Base-by-base conservation (phyloP, 768 basidiomycete species). In the Tricholoma matsutake region DNA sequence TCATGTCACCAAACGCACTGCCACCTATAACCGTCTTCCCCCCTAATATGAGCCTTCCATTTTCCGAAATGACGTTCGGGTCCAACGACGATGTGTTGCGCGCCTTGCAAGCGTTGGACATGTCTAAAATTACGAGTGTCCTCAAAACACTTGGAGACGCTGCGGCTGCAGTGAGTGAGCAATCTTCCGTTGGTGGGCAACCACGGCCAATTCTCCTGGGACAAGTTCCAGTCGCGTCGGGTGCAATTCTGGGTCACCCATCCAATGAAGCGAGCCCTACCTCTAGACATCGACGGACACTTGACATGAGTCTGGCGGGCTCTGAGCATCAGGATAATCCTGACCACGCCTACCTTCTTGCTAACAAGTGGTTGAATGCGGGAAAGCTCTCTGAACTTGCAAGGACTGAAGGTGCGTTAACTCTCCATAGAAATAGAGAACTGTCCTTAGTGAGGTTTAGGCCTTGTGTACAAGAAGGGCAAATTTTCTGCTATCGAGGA, bases 391-490 rank as follows among this genome's bases (percentile, higher is more conserved):
- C 84, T 4, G 86, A 90, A 64, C 75, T 92, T 65, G 89, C 86
- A 13, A 80, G 79, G 69, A 83, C 79, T 25, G 81, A 91, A 78
- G 91, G 92, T 89, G 59, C 10, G 60, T 47, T 35, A 18, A 49
- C 49, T 22, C 32, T 53, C 34, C 28, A 20, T 14, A 35, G 39
- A 25, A 11, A 25, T 25, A 39, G 34, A 32, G 20, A 20, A 28
- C 56, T 37, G 31, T 58, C 52, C 13, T 61, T 63, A 58, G 49
- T 25, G 39, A 41, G 1, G 49, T 61, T 22, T 60, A 93, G 91
- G 91, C 32, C 82, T 94, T n/a, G 82, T 90, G 2, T 93, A 91
- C 72, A 92, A 88, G 75, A 92, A 92, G 72, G 92, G 92, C 13
- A 93, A 91, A 69, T 94, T 94, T 67, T 92, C 91, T 25, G 83